These are phyloP conservation scores for Penicillium daleae DNA, from an alignment of 495 filamentous ascomycete genomes.

Conservation along the genomic window DNA sequence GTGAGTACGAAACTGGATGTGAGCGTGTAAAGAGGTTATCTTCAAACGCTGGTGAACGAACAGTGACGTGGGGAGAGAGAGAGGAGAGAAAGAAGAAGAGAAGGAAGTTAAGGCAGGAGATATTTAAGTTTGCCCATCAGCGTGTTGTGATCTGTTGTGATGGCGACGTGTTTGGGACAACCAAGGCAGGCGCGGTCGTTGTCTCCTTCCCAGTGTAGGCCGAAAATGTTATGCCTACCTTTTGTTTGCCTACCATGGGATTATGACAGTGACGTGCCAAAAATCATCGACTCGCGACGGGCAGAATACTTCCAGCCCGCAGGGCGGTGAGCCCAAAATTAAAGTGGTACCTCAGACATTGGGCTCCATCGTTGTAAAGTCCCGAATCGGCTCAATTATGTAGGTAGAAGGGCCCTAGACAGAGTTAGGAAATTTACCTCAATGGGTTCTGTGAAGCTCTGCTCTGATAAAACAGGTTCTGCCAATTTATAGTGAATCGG, in stretches of 20 bases:
- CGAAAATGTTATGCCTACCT: constrained; percentile 1
- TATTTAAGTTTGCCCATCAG: constrained; percentile 3
- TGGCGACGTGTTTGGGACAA: background rate
- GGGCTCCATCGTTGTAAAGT: background rate
- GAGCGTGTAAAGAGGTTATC: background rate
- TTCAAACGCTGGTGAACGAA: background rate
- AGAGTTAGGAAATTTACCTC: no score
- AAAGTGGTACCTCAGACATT: constrained; percentile 3
- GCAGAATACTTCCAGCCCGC: constrained; percentile 7
- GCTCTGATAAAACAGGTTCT: no score
- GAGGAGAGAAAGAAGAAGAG: constrained; percentile 6
- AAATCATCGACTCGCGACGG: constrained; percentile 5
- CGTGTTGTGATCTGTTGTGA: background rate
- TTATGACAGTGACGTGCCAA: constrained; percentile 10
- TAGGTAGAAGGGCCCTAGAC: no score
- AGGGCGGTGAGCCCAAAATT: constrained; percentile 9
- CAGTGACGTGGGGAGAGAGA: constrained; percentile 8
- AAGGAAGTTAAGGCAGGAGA: background rate
- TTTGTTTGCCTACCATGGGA: constrained; percentile 5
- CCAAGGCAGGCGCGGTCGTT: background rate
- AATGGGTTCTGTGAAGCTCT: no score
- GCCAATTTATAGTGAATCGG: no score
- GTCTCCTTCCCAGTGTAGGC: background rate
- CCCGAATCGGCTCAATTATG: background rate
- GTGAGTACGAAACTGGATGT: background rate